Conservation (phyloP, 192 early-diverging fungal genomes). For the Allomyces macrogynus region DNA sequence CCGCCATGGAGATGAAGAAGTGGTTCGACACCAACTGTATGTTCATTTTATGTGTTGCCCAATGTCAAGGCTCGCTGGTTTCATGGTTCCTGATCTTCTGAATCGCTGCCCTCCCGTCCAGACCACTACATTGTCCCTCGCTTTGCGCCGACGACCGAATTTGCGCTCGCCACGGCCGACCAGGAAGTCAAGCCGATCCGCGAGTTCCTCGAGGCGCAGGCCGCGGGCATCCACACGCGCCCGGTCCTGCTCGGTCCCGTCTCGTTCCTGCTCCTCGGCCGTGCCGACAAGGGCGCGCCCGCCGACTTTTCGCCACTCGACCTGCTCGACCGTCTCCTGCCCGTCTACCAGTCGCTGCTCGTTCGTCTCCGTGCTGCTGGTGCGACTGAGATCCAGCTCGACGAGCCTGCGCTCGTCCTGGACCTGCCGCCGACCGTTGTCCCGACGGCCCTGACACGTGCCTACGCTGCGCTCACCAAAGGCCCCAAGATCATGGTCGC, state of each 20-base stretch:
- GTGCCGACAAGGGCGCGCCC: slow-evolving; percentile 46
- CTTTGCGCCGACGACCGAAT: slow-evolving; percentile 51
- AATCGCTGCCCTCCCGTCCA: slow-evolving; percentile 2
- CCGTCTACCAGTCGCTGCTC: slow-evolving; percentile 60
- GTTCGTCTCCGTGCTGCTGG: slow-evolving; percentile 46
- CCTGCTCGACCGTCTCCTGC: slow-evolving; percentile 57
- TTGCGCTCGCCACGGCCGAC: slow-evolving; percentile 35
- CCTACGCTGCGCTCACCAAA: slow-evolving; percentile 38
- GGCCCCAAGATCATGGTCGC: slow-evolving; percentile 41
- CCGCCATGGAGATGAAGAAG: slow-evolving; percentile 97
- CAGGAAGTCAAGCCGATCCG: slow-evolving; percentile 38
- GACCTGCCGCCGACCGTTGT: slow-evolving; percentile 26
- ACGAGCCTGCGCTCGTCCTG: slow-evolving; percentile 55
- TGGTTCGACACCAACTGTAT: slow-evolving; percentile 95
- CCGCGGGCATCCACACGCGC: slow-evolving; percentile 70
- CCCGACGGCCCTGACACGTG: slow-evolving; percentile 30
- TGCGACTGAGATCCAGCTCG: slow-evolving; percentile 68
- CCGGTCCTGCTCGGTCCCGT: slow-evolving; percentile 87
- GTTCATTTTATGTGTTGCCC: not conserved
- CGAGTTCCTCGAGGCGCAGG: slow-evolving; percentile 82
- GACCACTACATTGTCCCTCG: slow-evolving; percentile 64
- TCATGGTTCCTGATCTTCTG: not conserved
- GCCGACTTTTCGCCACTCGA: slow-evolving; percentile 46
- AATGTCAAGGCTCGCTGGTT: not conserved
- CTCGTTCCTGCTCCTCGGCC: slow-evolving; percentile 67